Evolutionary conservation across 2,329 filamentous ascomycete genomes (phyloP).

Genomic region (Aspergillus flavus): DNA sequence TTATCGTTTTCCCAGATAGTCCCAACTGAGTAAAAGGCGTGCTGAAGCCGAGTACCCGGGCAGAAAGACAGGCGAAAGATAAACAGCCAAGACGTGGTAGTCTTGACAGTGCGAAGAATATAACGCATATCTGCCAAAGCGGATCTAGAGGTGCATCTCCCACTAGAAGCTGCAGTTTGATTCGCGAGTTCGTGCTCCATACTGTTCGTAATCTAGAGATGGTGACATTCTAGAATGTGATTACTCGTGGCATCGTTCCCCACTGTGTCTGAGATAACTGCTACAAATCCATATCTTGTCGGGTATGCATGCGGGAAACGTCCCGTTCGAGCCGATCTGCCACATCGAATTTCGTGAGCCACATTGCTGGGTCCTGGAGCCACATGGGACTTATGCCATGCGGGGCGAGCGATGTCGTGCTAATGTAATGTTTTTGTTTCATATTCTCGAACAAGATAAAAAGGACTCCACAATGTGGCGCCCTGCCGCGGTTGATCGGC

Average conservation of each 20-base stretch:
- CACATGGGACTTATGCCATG: neutral
- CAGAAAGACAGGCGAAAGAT: neutral
- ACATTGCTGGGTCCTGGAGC: neutral
- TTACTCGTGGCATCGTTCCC: too few relatives aligned
- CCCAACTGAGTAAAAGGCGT: neutral
- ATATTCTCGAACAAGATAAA: neutral
- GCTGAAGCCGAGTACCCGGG: neutral
- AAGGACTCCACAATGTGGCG: neutral
- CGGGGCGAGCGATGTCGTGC: neutral
- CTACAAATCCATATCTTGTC: neutral
- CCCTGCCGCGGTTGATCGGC: neutral
- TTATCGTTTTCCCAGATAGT: neutral
- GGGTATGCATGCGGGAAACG: neutral
- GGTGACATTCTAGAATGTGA: neutral
- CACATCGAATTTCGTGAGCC: slow-evolving; percentile 1
- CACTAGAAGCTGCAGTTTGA: neutral
- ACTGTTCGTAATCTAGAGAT: neutral
- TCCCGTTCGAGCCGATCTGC: slow-evolving; percentile 2
- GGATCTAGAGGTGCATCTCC: neutral
- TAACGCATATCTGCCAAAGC: neutral
- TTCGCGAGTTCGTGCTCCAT: neutral
- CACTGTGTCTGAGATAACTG: neutral
- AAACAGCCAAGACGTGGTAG: neutral
- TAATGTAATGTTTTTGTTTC: neutral
- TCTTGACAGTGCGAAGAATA: neutral